These are phyloP conservation scores for Salix viminalis DNA, from an alignment of 345 rosid genomes.

Conservation along the genomic window DNA sequence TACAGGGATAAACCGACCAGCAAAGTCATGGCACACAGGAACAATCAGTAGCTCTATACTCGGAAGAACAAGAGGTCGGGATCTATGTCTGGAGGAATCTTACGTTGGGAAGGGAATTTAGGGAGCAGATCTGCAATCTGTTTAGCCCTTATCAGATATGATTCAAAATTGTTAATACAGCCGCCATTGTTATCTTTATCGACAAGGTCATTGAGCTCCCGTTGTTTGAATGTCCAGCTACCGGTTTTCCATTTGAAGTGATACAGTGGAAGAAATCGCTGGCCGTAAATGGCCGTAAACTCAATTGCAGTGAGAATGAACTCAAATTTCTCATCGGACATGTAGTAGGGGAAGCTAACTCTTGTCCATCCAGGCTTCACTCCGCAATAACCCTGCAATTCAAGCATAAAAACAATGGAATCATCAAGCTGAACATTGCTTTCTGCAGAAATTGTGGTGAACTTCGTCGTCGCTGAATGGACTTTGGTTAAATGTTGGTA, in stretches of 20 bases:
- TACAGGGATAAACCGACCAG: no score
- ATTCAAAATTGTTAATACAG: not conserved
- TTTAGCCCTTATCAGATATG: constrained; percentile 28
- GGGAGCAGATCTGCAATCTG: constrained; percentile 36
- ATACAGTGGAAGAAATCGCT: constrained; percentile 47
- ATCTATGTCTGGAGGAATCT: constrained; percentile 16
- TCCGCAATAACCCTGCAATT: constrained; percentile 40
- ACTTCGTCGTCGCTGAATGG: no score
- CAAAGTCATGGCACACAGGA: not conserved
- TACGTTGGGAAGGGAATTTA: constrained; percentile 29
- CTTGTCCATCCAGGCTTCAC: constrained; percentile 65
- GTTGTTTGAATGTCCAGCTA: constrained; percentile 37
- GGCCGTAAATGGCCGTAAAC: constrained; percentile 44
- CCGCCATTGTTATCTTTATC: not conserved
- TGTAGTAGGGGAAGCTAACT: constrained; percentile 65
- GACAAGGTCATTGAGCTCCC: constrained; percentile 15
- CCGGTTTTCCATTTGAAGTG: constrained; percentile 42
- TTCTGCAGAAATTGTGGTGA: no score
- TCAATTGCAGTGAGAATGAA: constrained; percentile 48
- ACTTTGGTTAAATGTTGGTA: no score
- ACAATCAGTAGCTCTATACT: constrained; percentile 18
- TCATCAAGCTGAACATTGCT: no score
- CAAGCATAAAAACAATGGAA: not conserved
- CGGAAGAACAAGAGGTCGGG: constrained; percentile 20
- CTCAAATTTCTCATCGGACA: constrained; percentile 47